Base-by-base conservation (phyloP, 2,329 filamentous ascomycete species). In the Apiospora marii region DNA sequence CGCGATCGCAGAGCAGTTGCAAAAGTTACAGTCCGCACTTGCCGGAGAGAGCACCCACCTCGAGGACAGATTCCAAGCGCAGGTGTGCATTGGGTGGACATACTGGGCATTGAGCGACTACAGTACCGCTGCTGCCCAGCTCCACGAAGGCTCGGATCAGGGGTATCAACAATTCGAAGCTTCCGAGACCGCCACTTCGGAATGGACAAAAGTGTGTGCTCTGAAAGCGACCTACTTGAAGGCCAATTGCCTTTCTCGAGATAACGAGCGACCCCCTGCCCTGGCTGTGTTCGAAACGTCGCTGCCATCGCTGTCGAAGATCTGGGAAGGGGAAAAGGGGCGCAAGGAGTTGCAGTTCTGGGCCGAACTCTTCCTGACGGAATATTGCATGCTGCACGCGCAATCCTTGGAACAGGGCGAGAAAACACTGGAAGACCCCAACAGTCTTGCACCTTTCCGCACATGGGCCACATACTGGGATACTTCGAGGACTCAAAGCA, bases 201-300 rank as follows among this genome's bases (percentile, higher is more conserved):
- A 92, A 79, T 98, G 94, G 94, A 94, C 94, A 2, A 92, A 91
- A 75, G 92, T 96, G 27, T 97, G 94, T 82, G 89, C 92, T 41
- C 85, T 96, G 71, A 97, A 96, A 81, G 91, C 91, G 27, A 89
- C 91, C 68, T 97, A 94, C 80, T 87, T 97, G 69, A 92, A 92
- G 80, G 94, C 93, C 80, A 92, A 87, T 79, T 88, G 88, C 76
- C 83, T 90, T 71, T 85, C 86, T 44, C 86, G 86, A 34, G 84
- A 84, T 34, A 83, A 84, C 16, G 83, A 86, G 74, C 83, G 85
- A 61, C 78, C 82, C 14, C 90, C 93, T 71, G 93, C 93, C 1
- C 83, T 94, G 22, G 84, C 86, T 51, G 89, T 92, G 1, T 94
- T 94, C 77, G 87, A 90, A 76, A 88, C 91, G 0, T 88, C 92